Conservation (phyloP, 352 stramenopile species). For the Hyaloperonospora brassicae region DNA sequence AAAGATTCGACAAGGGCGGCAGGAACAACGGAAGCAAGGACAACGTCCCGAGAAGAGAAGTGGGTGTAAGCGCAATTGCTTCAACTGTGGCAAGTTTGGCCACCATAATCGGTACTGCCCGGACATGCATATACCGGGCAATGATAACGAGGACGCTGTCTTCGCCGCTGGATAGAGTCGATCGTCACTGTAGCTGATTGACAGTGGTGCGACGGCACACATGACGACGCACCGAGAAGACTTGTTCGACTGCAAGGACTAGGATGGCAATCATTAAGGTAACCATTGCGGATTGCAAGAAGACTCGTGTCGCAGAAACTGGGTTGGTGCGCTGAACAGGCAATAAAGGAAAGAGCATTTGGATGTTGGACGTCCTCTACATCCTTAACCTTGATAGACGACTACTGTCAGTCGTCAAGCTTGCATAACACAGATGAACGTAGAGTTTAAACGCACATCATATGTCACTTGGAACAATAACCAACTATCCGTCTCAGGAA, state of each 20-base stretch:
- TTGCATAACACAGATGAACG: constrained; percentile 4
- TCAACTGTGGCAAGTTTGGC: not conserved
- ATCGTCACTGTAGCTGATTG: not conserved
- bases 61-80: not conserved
- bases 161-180: constrained; percentile 1
- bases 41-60: not conserved
- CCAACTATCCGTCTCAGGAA: constrained; percentile 3
- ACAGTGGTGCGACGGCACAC: not conserved
- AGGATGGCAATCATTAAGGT: not conserved
- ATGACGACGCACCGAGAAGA: not conserved
- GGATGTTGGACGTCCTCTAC: not conserved
- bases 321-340: not conserved
- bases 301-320: not conserved
- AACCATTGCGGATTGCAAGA: not conserved
- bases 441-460: constrained; percentile 10
- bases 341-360: not conserved
- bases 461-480: not conserved
- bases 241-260: not conserved
- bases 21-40: not conserved
- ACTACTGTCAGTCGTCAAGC: constrained; percentile 16
- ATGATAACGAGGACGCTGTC: not conserved
- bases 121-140: not conserved
- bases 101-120: not conserved
- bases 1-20: not conserved
- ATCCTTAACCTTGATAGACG: constrained; percentile 12